These are phyloP conservation scores for Taphrina populina DNA, from an alignment of 1,139 yeast species.

Conservation along the genomic window DNA sequence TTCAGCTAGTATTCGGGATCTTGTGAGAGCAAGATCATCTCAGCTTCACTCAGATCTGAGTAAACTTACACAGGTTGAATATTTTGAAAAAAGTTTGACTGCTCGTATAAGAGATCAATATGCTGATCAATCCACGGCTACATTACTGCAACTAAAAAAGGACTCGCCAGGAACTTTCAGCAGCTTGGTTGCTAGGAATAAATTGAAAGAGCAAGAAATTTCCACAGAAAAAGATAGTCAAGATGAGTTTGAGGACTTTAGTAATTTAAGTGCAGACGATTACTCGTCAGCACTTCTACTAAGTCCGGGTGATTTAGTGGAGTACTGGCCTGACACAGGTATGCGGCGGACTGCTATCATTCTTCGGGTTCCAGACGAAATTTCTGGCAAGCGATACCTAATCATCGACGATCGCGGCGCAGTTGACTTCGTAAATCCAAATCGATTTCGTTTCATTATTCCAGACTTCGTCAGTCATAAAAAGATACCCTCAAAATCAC, in stretches of 20 bases:
- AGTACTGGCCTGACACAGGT: conserved; percentile 30
- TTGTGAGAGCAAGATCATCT: conserved; percentile 8
- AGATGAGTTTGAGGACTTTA: conserved; percentile 2
- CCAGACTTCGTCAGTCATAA: conserved; percentile 1
- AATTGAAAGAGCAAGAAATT: neutral
- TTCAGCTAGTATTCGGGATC: conserved; percentile 12
- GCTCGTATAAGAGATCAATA: neutral
- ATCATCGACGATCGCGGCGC: conserved; percentile 19
- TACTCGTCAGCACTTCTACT: neutral
- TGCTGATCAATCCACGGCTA: conserved; percentile 2
- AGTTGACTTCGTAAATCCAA: conserved; percentile 19
- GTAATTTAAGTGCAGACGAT: neutral
- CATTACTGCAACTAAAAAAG: neutral
- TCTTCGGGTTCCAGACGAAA: neutral
- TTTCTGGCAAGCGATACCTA: conserved; percentile 1
- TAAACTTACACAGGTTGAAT: conserved; percentile 8
- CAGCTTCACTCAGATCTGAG: conserved; percentile 2
- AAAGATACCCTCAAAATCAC: neutral
- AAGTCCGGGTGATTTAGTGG: conserved; percentile 24
- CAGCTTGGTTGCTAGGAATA: no score
- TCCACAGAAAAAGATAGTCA: neutral
- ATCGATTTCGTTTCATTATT: conserved; percentile 22
- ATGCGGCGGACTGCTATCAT: conserved; percentile 7
- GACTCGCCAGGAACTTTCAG: conserved; percentile 11
- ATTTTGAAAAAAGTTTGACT: no score